Percentiles rank a stretch among this genome's conserved stretches.
These are phyloP conservation scores for Phyllosticta citrichinensis DNA, from an alignment of 2,329 filamentous ascomycete species.

Conservation along the genomic window DNA sequence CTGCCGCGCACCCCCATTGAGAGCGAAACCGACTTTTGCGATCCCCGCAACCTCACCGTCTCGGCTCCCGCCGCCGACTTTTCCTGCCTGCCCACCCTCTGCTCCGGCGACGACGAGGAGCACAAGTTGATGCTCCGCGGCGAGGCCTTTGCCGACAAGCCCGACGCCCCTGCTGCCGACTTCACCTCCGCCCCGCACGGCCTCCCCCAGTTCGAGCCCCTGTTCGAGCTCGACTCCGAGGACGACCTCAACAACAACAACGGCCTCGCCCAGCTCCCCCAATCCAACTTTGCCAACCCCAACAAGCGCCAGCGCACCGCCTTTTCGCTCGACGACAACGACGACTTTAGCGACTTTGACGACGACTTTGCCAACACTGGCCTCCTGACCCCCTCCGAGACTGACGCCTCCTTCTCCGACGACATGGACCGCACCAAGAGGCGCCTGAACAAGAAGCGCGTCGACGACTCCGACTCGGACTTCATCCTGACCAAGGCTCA, in stretches of 20 bases:
- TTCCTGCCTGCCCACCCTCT: constrained; percentile 52
- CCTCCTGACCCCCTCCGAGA: constrained; percentile 53
- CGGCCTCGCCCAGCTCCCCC: constrained; percentile 60
- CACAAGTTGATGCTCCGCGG: constrained; percentile 42
- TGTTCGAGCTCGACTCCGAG: constrained; percentile 84
- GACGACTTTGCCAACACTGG: constrained; percentile 54
- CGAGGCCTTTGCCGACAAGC: constrained; percentile 26
- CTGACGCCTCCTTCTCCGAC: constrained; percentile 32
- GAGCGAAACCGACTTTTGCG: constrained; percentile 74
- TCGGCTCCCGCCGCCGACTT: constrained; percentile 50
- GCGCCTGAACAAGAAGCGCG: constrained; percentile 21
- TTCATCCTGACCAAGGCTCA: constrained; percentile 23
- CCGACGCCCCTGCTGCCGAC: constrained; percentile 26
- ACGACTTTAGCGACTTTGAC: constrained; percentile 67
- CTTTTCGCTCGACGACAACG: constrained; percentile 56
- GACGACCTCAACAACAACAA: constrained; percentile 74
- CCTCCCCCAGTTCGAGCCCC: constrained; percentile 68
- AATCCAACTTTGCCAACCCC: constrained; percentile 46
- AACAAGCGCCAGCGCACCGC: constrained; percentile 65
- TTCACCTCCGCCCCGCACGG: constrained; percentile 44
- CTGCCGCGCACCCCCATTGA: constrained; percentile 61
- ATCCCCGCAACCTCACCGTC: constrained; percentile 81
- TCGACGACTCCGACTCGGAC: constrained; percentile 26
- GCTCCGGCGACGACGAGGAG: constrained; percentile 54
- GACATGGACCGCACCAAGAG: constrained; percentile 18